Percentiles rank a stretch among this genome's conserved stretches.
Evolutionary conservation across 768 basidiomycete species (phyloP).

Genomic region (Russula brevipes): DNA sequence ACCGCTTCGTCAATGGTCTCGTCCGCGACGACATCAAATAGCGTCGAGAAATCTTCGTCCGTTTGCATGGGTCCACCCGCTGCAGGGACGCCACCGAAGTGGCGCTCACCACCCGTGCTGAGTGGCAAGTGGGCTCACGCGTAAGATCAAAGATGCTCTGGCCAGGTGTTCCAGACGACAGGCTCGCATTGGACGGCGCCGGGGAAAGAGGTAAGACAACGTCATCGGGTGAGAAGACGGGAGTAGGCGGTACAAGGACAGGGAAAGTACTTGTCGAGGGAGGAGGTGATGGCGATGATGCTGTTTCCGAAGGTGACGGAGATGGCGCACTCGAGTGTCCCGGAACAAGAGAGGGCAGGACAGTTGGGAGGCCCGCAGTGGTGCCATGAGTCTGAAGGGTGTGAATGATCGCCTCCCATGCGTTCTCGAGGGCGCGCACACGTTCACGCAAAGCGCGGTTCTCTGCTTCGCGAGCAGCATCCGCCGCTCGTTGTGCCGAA

Average conservation of each 20-base stretch:
- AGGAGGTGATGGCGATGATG: constrained; percentile 29
- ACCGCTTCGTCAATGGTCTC: constrained; percentile 49
- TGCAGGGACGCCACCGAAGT: constrained; percentile 77
- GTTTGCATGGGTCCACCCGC: constrained; percentile 66
- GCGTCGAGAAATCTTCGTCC: constrained; percentile 20
- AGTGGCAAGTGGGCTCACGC: constrained; percentile 84
- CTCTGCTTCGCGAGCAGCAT: constrained; percentile 50
- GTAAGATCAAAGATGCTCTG: constrained; percentile 32
- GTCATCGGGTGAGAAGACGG: constrained; percentile 32
- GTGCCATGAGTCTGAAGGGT: constrained; percentile 67
- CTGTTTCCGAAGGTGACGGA: constrained; percentile 14
- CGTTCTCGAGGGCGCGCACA: constrained; percentile 71
- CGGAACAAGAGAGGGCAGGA: constrained; percentile 26
- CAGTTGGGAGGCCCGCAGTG: constrained; percentile 40
- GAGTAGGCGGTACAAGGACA: constrained; percentile 31
- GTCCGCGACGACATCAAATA: constrained; percentile 26
- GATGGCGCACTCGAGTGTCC: constrained; percentile 12
- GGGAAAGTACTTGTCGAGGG: constrained; percentile 34
- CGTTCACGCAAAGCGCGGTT: constrained; percentile 72
- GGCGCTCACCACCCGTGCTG: constrained; percentile 95
- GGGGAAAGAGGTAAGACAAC: constrained; percentile 37
- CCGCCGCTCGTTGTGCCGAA: constrained; percentile 36
- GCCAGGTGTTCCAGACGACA: constrained; percentile 32
- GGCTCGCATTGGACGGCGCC: constrained; percentile 30
- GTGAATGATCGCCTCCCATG: constrained; percentile 77